Evolutionary conservation across 768 basidiomycete species (phyloP), one percentile per base, ranked within the genome.

Genomic region (Termitomyces sp.): DNA sequence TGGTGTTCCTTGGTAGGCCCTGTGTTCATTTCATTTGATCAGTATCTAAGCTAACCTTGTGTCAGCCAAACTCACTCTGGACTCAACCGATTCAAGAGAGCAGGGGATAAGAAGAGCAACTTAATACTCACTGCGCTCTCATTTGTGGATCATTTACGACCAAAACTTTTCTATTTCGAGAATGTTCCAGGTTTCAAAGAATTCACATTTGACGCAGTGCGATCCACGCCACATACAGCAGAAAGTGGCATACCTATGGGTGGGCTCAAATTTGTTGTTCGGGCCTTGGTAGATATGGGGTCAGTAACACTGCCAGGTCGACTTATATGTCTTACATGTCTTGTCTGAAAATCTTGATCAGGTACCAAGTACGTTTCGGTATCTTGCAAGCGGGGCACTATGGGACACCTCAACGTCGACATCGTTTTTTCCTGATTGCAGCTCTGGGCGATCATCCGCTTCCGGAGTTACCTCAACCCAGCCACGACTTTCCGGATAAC

Each of bases 1-100:
- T 17, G 91, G 91, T 0, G 88, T 92, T 60, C 91, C 91, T 35
- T 93, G 91, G 89, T 86, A 28, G 32, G 46, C 19, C 34, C 12
- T 57, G 30, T 10, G 11, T 54, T 10, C 5, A 34, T 34, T 56
- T 2, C 17, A 17, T 54, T 46, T 49, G 35, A 43, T 47, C n/a
- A 17, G 4, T 45, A 25, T 23, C 3, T 14, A 30, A 45, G 55
- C 19, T 37, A 62, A 14, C 23, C 7, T n/a, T n/a, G 14, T 47
- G 41, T 55, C 55, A 91, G 89, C 64, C 89, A 91, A 67, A 79
- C 84, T 3, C 89, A 91, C 63, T 91, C 89, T 0, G 66, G 67
- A 0, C 66, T 91, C 19, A 92, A 92, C 65, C 88, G 84, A 81
- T 89, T 72, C 63, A 81, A 81, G 53, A 82, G 75, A 56, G 85